Base-by-base conservation (phyloP, 208 protist species). In the Wallacemonas rigidus region DNA sequence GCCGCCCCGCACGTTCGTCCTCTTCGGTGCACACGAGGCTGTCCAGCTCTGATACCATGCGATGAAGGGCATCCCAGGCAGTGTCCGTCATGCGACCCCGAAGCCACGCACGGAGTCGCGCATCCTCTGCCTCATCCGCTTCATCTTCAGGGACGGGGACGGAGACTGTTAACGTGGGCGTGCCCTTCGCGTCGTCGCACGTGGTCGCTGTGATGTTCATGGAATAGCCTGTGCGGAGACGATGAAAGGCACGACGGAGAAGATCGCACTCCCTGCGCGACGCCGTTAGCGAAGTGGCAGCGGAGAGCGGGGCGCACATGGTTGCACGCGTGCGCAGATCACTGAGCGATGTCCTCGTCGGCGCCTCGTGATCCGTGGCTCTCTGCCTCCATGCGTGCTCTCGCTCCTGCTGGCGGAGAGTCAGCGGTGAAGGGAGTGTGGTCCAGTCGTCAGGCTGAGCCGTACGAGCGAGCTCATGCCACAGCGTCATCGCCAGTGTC, bases 1-100 rank as follows among this genome's bases (percentile, higher is more conserved):
- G 56, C 15, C 2, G 11, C 35, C n/a, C 40, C 15, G 50, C 57
- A 36, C 4, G 17, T 12, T 38, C 44, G 53, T 87, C 82, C 38
- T 69, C 72, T 26, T 87, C 82, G 0, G 82, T 87, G 14, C 81
- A 63, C 4, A 84, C 74, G 11, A 87, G 55, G 8, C 44, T 56
- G 45, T 87, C 82, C 4, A 87, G 40, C 7, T 56, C 38, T 1
- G 8, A 35, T 3, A 87, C 76, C 3, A 87, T 43, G 8, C 38
- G 14, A 39, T 61, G 67, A 14, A 87, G 68, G 15, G 71, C 40
- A 1, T 14, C 14, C 82, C 72, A 80, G 14, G 71, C 76, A 1
- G 65, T 5, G 3, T 56, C 65, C 14, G 40, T 65, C 60, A 65
- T 35, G 43, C 11, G 43, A 11, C 8, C 6, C 15, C 39, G 6